Evolutionary conservation across 768 basidiomycete species (phyloP).

Genomic region (Agaricus subrufescens): DNA sequence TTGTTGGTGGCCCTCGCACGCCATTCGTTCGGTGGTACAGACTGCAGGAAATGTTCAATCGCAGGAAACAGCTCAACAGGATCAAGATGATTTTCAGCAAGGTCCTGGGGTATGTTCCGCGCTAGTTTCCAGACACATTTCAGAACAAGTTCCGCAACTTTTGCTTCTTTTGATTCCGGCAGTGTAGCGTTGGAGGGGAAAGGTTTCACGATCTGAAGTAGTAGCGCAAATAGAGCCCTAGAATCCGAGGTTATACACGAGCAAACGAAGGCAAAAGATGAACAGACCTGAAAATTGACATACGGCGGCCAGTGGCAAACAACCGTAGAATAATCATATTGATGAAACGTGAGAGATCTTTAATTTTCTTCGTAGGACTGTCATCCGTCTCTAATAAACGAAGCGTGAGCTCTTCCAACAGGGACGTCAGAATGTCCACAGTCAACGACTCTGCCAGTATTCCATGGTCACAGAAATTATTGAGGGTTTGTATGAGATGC

Average conservation of each 20-base stretch:
- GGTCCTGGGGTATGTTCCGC: slow-evolving; percentile 88
- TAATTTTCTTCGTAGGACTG: slow-evolving; percentile 74
- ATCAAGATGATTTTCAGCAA: slow-evolving; percentile 74
- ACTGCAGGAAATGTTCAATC: slow-evolving; percentile 91
- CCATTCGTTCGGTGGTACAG: slow-evolving; percentile 95
- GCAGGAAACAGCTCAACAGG: slow-evolving; percentile 88
- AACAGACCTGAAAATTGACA: slow-evolving; percentile 85
- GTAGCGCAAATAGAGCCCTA: slow-evolving; percentile 75
- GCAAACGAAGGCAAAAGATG: not conserved
- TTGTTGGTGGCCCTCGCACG: slow-evolving; percentile 85
- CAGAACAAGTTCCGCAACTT: slow-evolving; percentile 87
- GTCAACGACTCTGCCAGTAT: slow-evolving; percentile 85
- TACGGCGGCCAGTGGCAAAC: slow-evolving; percentile 85
- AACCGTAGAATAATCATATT: slow-evolving; percentile 96
- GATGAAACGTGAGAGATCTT: slow-evolving; percentile 93
- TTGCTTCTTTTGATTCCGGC: slow-evolving; percentile 75
- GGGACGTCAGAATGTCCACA: slow-evolving; percentile 74
- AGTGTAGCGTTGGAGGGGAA: slow-evolving; percentile 72
- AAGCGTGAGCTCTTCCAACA: slow-evolving; percentile 90
- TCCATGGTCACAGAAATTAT: slow-evolving; percentile 89
- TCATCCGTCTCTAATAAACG: slow-evolving; percentile 94
- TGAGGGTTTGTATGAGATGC: slow-evolving; percentile 94
- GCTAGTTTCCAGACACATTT: slow-evolving; percentile 99
- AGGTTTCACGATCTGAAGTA: slow-evolving; percentile 80
- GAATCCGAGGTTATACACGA: slow-evolving; percentile 3